Conservation (phyloP, 140 eudicot species). For the Senecio squalidus region DNA sequence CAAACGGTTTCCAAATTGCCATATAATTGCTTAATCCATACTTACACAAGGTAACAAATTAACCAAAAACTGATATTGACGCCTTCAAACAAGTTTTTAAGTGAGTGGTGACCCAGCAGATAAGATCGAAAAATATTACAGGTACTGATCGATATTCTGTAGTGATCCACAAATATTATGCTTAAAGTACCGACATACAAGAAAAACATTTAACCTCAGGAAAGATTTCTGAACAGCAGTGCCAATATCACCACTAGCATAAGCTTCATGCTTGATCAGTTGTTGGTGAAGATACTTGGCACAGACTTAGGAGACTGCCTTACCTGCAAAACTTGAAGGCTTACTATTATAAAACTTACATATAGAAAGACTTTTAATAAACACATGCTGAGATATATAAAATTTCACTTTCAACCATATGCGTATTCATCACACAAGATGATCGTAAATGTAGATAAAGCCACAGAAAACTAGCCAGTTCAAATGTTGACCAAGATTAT, state of each 20-base stretch:
- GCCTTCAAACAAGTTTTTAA: background rate
- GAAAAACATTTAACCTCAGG: slow-evolving; percentile 52
- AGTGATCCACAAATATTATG: slow-evolving; percentile 6
- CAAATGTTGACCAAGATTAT: background rate
- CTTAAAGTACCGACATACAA: slow-evolving; percentile 3
- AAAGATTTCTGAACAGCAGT: slow-evolving; percentile 59
- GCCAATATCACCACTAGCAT: slow-evolving; percentile 58
- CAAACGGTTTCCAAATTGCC: background rate
- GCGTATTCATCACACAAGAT: slow-evolving; percentile 6
- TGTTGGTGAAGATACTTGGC: slow-evolving; percentile 87
- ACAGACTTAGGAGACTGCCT: slow-evolving; percentile 77
- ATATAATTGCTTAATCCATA: slow-evolving; percentile 6
- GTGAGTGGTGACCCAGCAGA: background rate
- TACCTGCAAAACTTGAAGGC: slow-evolving; percentile 41
- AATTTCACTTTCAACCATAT: slow-evolving; percentile 13
- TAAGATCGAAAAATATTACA: background rate
- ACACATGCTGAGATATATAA: background rate
- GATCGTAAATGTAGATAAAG: slow-evolving; percentile 1
- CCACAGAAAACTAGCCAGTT: background rate
- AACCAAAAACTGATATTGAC: background rate
- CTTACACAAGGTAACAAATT: slow-evolving; percentile 1
- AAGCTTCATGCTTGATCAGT: slow-evolving; percentile 72
- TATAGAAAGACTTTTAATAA: no score
- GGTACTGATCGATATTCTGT: background rate
- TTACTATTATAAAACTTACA: background rate